Conservation (phyloP, 257 asterid genomes). For the Nicotiana sylvestris region DNA sequence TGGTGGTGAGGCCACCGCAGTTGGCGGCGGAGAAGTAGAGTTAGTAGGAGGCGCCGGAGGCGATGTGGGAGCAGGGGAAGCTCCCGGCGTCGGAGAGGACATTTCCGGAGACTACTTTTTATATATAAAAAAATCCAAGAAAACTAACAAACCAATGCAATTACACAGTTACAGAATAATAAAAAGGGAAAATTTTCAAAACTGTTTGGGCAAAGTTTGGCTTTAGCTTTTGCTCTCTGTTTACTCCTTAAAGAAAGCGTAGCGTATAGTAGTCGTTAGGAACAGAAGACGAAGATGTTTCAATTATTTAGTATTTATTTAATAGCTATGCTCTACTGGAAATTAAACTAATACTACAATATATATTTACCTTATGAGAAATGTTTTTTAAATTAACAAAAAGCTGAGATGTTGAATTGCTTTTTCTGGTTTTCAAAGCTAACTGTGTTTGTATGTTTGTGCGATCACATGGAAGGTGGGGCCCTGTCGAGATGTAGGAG, state of each 20-base stretch:
- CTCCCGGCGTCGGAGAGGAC: conserved; percentile 51
- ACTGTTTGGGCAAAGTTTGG: not conserved
- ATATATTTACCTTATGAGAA: not conserved
- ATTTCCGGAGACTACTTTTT: conserved; percentile 3
- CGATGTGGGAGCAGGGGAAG: conserved; percentile 43
- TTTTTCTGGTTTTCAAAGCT: not conserved
- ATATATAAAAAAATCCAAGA: not conserved
- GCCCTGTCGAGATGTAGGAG: not conserved
- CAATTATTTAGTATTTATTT: not conserved
- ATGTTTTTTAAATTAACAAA: not conserved
- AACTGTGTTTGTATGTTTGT: not conserved
- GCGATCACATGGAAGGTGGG: conserved; percentile 8
- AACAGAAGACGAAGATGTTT: not conserved
- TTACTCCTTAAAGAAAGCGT: not conserved
- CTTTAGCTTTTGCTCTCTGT: not conserved
- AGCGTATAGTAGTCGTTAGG: not conserved
- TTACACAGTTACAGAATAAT: not conserved
- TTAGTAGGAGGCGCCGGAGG: conserved; percentile 31
- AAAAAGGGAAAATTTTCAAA: not conserved
- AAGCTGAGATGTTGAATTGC: not conserved
- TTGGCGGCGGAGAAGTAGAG: conserved; percentile 37
- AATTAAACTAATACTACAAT: not conserved
- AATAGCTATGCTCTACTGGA: not conserved
- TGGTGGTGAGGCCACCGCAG: conserved; percentile 25
- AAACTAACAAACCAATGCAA: not conserved